Base-by-base conservation (phyloP, 2,329 filamentous ascomycete genomes). In the Juglanconis sp. region DNA sequence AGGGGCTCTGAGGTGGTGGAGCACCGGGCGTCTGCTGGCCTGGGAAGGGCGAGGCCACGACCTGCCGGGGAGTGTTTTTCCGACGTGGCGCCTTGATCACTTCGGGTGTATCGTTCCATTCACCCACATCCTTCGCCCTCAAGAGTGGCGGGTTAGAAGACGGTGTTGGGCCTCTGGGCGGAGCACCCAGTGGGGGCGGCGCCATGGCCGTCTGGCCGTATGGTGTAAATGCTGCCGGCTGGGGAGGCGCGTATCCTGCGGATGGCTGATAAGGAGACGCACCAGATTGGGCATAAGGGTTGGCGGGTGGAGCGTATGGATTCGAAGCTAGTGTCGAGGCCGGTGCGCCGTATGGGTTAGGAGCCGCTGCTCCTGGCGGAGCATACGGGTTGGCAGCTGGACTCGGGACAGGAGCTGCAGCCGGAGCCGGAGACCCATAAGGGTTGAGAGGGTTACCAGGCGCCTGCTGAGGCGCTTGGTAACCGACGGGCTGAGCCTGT, bases 91-190 rank as follows among this genome's bases (percentile, higher is more conserved):
- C 82, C 77, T 94, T 91, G 50, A 85, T 82, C 50, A 98, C 90
- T 68, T 96, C 84, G 1, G 95, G 95, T 55, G 96, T 89, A 73
- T 99, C 95, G 68, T 99, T 99, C 95, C 95, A 99, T 67, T 90
- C 89, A 34, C 88, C 85, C 64, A 88, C 87, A 65, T 89, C 88
- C 70, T 87, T 88, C 60, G 85, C 79, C 69, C 86, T 87, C 9
- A 90, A 85, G 17, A 91, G 86, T 30, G 92, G 87, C 46, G 86
- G 81, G 31, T 82, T 81, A 11, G 84, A 81, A 15, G 90, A 88
- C n/a, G 87, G 83, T 40, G 86, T 87, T 32, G 84, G 81, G 63
- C 85, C 86, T 64, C 89, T 85, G 56, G 79, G 71, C 13, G 73
- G 70, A n/a, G 69, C 69, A 48, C 69, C 72, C 62, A 73, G 73